Evolutionary conservation across 345 rosid species (phyloP).

Genomic region (Pugionium dolabratum): DNA sequence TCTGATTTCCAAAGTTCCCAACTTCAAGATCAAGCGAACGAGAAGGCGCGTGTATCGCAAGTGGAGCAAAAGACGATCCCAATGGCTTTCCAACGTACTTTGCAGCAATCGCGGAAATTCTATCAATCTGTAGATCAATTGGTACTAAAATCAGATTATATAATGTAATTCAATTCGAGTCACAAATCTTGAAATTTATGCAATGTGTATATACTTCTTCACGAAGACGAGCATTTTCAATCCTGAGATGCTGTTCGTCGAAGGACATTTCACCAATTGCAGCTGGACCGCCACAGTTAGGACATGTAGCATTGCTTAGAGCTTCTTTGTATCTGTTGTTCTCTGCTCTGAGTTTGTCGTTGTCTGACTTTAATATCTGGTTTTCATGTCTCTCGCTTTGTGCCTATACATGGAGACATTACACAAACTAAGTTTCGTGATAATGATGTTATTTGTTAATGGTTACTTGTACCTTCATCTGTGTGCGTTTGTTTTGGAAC

Average conservation of each 20-base stretch:
- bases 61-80: slow-evolving; percentile 53
- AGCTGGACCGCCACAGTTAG: slow-evolving; percentile 86
- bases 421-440: no score
- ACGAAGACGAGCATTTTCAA: slow-evolving; percentile 82
- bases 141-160: background rate
- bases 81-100: slow-evolving; percentile 81
- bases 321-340: slow-evolving; percentile 86
- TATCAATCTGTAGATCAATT: slow-evolving; percentile 71
- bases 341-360: slow-evolving; percentile 86
- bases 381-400: slow-evolving; percentile 92
- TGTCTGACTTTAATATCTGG: slow-evolving; percentile 74
- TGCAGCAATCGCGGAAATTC: slow-evolving; percentile 81
- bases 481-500: slow-evolving; percentile 99
- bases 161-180: background rate
- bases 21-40: slow-evolving; percentile 64
- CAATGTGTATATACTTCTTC: slow-evolving; percentile 63
- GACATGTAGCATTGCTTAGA: slow-evolving; percentile 70
- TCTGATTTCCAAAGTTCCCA: slow-evolving; percentile 59
- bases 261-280: slow-evolving; percentile 95
- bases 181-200: background rate
- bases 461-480: slow-evolving; percentile 68
- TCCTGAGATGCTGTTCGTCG: slow-evolving; percentile 93
- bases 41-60: slow-evolving; percentile 52
- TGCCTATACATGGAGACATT: slow-evolving; percentile 47
- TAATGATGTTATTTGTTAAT: background rate